Evolutionary conservation across 306 rosid genomes (phyloP).

Genomic region (Cucumis hystrix): DNA sequence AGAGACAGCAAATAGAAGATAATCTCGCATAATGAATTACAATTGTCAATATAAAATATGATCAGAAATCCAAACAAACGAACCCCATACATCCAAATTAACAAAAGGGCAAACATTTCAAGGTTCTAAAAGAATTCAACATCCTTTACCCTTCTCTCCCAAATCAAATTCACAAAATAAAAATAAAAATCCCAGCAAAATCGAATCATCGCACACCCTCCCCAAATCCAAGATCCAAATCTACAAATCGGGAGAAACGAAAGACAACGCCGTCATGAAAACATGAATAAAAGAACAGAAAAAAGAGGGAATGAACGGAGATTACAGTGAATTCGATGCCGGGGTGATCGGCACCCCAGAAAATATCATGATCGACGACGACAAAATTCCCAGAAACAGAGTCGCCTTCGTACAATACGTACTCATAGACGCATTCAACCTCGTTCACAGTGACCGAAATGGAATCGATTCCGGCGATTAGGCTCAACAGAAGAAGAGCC

Average conservation of each 20-base stretch:
- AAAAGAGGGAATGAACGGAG: neutral
- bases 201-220: neutral
- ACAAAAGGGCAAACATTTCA: neutral
- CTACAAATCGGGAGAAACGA: neutral
- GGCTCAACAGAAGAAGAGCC: conserved; percentile 32
- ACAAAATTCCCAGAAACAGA: conserved; percentile 76
- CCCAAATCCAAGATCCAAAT: neutral
- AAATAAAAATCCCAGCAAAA: too few relatives aligned
- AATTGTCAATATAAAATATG: neutral
- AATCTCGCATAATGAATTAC: neutral
- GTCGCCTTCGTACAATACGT: conserved; percentile 81
- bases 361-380: conserved; percentile 89
- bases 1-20: neutral
- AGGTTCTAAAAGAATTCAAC: neutral
- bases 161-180: neutral
- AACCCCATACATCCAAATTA: neutral
- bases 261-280: neutral
- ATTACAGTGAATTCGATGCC: conserved; percentile 78
- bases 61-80: neutral
- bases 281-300: neutral
- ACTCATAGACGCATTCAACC: conserved; percentile 77
- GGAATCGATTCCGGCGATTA: conserved; percentile 41
- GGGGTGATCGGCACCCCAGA: conserved; percentile 93
- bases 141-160: neutral
- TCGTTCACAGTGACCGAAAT: conserved; percentile 80